Conservation (phyloP, 75 land plant species). For the Chamaecyparis obtusa region DNA sequence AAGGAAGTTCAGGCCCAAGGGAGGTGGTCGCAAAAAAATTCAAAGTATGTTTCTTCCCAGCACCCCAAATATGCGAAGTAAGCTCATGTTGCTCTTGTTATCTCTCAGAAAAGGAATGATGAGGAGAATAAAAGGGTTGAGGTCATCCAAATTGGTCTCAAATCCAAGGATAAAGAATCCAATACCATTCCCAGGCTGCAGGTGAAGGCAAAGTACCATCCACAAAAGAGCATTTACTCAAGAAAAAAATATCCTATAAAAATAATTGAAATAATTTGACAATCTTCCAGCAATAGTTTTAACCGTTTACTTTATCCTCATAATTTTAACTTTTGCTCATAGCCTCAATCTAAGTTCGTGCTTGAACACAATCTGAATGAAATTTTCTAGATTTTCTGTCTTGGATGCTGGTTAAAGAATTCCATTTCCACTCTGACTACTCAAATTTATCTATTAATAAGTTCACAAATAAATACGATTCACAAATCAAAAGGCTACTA, state of each 20-base stretch:
- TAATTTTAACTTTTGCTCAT: neutral
- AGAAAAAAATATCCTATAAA: neutral
- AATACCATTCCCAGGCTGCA: neutral
- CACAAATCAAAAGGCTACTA: neutral
- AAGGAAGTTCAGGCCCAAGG: neutral
- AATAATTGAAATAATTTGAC: neutral
- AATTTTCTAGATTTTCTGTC: neutral
- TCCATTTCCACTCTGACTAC: constrained; percentile 1
- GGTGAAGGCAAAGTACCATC: neutral
- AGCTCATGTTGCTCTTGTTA: neutral
- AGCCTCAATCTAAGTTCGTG: neutral
- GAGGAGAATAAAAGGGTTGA: neutral
- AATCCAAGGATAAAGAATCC: neutral
- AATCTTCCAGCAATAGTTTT: neutral
- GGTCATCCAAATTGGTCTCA: neutral
- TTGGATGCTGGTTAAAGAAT: neutral
- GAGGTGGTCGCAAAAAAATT: neutral
- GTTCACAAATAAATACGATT: neutral
- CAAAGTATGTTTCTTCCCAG: neutral
- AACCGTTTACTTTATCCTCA: neutral
- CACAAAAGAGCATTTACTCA: neutral
- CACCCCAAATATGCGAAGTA: neutral
- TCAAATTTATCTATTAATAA: neutral
- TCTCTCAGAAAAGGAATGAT: neutral
- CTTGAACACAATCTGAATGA: neutral